Evolutionary conservation across 2,329 filamentous ascomycete genomes (phyloP).

Genomic region (Camptophora hylomeconis): DNA sequence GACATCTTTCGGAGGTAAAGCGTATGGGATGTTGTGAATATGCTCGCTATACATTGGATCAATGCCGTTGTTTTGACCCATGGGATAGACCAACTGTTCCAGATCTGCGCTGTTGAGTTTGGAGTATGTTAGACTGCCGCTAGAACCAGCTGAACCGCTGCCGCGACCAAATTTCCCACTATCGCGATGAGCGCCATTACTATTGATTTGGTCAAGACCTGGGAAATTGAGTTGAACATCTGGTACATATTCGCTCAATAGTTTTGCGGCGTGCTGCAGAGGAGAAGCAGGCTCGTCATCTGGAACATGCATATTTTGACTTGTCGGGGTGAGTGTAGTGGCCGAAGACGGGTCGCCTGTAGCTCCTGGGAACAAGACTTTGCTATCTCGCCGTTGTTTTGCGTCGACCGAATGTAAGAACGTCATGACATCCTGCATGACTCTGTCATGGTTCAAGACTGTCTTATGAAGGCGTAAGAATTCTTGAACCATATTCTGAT

Average conservation of each 20-base stretch:
- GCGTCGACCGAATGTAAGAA: constrained; percentile 53
- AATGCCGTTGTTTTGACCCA: constrained; percentile 80
- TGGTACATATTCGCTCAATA: constrained; percentile 52
- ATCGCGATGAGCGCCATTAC: constrained; percentile 7
- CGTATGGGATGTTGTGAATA: constrained; percentile 85
- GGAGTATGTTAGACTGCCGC: constrained; percentile 36
- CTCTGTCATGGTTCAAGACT: constrained; percentile 57
- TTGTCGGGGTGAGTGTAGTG: constrained; percentile 30
- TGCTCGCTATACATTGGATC: constrained; percentile 92
- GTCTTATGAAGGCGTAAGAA: constrained; percentile 54
- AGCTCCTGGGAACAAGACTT: constrained; percentile 26
- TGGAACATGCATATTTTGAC: constrained; percentile 29
- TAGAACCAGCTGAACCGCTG: constrained; percentile 32
- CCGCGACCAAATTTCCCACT: constrained; percentile 25
- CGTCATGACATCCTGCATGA: constrained; percentile 59
- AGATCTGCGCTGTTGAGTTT: constrained; percentile 42
- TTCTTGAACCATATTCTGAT: constrained; percentile 52
- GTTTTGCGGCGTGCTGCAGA: constrained; percentile 53
- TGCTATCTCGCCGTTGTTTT: constrained; percentile 50
- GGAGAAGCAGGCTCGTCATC: constrained; percentile 56
- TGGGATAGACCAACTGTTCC: constrained; percentile 73
- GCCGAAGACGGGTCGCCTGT: constrained; percentile 29
- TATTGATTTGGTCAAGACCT: constrained; percentile 52
- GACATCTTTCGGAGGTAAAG: constrained; percentile 53
- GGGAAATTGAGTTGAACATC: constrained; percentile 51